A percentile compares a stretch with the other conserved stretches of the same genome.
phyloP scores from a whole-genome alignment of 1,284 basidiomycete species.

The Trichosporon faecale region DNA sequence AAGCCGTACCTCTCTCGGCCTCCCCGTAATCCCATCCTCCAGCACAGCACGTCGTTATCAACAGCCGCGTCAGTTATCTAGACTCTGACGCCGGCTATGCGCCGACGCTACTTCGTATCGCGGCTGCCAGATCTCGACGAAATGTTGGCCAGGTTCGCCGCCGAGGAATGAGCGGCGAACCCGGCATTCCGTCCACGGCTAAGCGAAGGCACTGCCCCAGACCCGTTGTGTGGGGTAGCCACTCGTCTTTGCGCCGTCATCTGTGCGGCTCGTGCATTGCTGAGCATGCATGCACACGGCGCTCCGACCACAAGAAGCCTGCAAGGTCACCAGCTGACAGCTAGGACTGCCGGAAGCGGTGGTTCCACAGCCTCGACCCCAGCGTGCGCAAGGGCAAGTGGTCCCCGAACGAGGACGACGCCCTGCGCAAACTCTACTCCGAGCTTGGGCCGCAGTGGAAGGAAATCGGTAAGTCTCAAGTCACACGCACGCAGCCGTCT shows the following conservation, averaged over 20 bases:
- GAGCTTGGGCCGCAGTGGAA: slow-evolving; percentile 30
- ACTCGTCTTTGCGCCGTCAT: neutral
- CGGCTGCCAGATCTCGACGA: neutral
- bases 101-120: neutral
- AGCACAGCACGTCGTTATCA: neutral
- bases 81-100: neutral
- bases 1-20: neutral
- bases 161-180: neutral
- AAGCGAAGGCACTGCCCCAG: slow-evolving; percentile 2
- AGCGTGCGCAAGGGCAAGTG: slow-evolving; percentile 29
- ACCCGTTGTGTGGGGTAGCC: neutral
- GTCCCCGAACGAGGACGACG: slow-evolving; percentile 28
- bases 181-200: neutral
- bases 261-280: neutral
- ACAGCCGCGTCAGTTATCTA: neutral
- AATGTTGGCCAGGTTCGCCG: no score
- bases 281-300: neutral
- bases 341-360: slow-evolving; percentile 32
- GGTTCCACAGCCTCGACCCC: slow-evolving; percentile 31
- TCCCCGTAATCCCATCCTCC: neutral
- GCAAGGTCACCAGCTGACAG: no score
- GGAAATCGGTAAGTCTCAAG: slow-evolving; percentile 28
- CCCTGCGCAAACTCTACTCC: slow-evolving; percentile 21
- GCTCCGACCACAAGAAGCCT: neutral
- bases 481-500: no score